Evolutionary conservation across 306 rosid species (phyloP).

Genomic region (Cotoneaster glaucophyllus): DNA sequence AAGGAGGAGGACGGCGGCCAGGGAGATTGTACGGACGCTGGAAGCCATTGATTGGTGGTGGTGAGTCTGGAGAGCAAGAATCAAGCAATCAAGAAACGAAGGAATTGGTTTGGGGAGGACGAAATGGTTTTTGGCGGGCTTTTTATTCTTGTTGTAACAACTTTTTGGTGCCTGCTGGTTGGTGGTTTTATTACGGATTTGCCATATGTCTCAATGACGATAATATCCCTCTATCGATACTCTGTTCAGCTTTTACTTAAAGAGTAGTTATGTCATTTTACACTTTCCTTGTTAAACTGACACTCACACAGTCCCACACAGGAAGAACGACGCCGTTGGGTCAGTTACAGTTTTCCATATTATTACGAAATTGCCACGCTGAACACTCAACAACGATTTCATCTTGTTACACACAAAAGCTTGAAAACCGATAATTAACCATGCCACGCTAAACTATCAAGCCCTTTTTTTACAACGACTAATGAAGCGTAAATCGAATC

Average conservation of each 20-base stretch:
- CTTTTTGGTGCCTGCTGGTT: not conserved
- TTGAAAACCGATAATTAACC: no score
- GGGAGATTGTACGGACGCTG: not conserved
- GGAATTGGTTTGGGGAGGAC: not conserved
- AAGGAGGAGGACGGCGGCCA: not conserved
- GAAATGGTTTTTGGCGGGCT: constrained; percentile 12
- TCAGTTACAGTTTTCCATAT: not conserved
- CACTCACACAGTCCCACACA: not conserved
- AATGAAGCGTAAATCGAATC: no score
- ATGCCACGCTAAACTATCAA: no score
- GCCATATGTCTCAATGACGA: not conserved
- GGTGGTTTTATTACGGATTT: not conserved
- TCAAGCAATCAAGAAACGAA: not conserved
- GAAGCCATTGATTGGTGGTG: constrained; percentile 12
- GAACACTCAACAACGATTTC: no score
- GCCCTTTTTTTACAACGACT: no score
- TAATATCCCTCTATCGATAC: not conserved
- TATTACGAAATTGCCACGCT: not conserved
- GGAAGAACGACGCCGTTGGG: not conserved
- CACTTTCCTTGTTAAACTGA: not conserved
- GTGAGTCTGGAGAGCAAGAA: not conserved
- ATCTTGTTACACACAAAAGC: no score
- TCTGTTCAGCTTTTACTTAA: not conserved
- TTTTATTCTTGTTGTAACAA: not conserved
- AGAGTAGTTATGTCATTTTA: not conserved